Conservation (phyloP, 176 grass and related monocot genomes). For the Canna indica region DNA sequence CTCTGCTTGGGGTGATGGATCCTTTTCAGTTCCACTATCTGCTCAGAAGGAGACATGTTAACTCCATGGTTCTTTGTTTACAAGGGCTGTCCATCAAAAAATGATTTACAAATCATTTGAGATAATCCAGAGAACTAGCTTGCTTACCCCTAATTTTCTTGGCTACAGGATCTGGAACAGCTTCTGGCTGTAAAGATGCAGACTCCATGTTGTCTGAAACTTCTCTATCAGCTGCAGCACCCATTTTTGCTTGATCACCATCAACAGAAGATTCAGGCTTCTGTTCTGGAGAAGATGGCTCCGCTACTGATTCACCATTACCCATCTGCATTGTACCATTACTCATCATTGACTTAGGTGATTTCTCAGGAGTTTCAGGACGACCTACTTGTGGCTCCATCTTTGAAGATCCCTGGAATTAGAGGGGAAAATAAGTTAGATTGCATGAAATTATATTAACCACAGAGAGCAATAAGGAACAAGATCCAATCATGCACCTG, state of each 20-base stretch:
- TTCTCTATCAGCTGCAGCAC: conserved; percentile 24
- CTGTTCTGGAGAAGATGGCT: conserved; percentile 49
- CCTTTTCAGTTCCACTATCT: conserved; percentile 23
- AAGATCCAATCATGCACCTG: conserved; percentile 24
- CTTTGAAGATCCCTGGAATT: conserved; percentile 43
- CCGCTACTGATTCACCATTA: conserved; percentile 42
- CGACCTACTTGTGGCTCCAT: conserved; percentile 31
- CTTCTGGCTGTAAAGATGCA: conserved; percentile 18
- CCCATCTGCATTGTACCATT: conserved; percentile 29
- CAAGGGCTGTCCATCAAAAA: neutral
- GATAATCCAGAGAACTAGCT: neutral
- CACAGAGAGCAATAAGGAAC: neutral
- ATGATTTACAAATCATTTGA: neutral
- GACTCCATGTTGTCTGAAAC: conserved; percentile 8
- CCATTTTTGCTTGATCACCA: conserved; percentile 23
- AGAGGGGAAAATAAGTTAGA: neutral
- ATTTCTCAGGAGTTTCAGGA: conserved; percentile 20
- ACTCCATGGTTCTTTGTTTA: conserved; percentile 11
- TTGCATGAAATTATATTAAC: neutral
- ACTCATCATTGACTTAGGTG: conserved; percentile 25
- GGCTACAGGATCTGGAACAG: neutral
- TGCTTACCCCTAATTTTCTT: neutral
- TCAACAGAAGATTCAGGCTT: conserved; percentile 34
- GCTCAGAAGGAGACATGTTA: conserved; percentile 18
- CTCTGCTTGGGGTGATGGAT: conserved; percentile 12